Evolutionary conservation across 2,329 filamentous ascomycete species (phyloP).

Genomic region (Venturia oleaginea): DNA sequence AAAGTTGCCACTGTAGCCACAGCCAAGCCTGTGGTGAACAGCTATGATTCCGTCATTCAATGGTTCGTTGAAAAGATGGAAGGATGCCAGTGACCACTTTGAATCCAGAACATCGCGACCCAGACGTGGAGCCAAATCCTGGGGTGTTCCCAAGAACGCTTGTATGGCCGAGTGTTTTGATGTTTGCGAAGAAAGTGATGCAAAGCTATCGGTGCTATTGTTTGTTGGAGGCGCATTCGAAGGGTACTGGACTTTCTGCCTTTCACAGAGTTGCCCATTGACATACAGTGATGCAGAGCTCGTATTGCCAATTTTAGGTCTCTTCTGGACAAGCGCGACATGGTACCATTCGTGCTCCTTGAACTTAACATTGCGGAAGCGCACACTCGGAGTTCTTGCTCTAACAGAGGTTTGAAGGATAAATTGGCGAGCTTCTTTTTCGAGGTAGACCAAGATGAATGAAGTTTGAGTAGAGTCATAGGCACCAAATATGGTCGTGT

Average conservation of each 20-base stretch:
- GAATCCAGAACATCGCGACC: conserved; percentile 66
- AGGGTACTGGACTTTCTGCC: conserved; percentile 83
- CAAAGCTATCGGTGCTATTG: conserved; percentile 57
- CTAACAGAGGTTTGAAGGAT: conserved; percentile 91
- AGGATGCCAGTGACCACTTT: conserved; percentile 81
- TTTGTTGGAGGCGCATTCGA: conserved; percentile 58
- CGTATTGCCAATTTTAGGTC: conserved; percentile 64
- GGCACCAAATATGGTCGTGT: conserved; percentile 92
- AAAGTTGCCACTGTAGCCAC: conserved; percentile 89
- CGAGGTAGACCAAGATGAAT: conserved; percentile 87
- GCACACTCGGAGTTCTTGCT: conserved; percentile 74
- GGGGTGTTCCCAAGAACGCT: conserved; percentile 86
- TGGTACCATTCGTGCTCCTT: conserved; percentile 81
- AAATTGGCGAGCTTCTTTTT: conserved; percentile 86
- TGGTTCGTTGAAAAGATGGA: conserved; percentile 78
- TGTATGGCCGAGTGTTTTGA: conserved; percentile 61
- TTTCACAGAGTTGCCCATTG: conserved; percentile 87
- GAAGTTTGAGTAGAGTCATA: conserved; percentile 89
- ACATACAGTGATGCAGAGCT: conserved; percentile 75
- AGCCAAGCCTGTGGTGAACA: conserved; percentile 82
- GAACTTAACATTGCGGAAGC: conserved; percentile 80
- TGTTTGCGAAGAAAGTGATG: conserved; percentile 50
- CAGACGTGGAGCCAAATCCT: conserved; percentile 69
- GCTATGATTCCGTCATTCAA: conserved; percentile 87
- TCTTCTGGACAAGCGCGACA: conserved; percentile 76